Conservation (phyloP, 2,329 filamentous ascomycete species). For the Botrytis aclada region DNA sequence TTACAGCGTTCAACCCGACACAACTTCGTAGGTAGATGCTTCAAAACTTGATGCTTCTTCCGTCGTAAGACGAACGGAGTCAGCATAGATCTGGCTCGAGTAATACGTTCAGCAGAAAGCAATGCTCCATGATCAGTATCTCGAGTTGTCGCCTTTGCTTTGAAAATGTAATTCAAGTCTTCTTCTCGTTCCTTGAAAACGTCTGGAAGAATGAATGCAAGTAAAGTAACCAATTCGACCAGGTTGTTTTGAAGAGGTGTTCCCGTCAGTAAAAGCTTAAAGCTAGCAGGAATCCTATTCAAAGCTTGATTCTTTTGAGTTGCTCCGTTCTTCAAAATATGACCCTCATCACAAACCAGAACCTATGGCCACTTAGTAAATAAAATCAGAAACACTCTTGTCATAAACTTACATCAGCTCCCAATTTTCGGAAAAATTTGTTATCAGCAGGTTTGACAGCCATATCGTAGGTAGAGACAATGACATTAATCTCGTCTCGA, state of each 20-base stretch:
- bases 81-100: constrained; percentile 84
- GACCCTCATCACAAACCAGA: constrained; percentile 85
- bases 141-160: constrained; percentile 81
- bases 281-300: constrained; percentile 72
- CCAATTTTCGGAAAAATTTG: constrained; percentile 58
- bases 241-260: constrained; percentile 95
- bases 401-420: constrained; percentile 44
- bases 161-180: constrained; percentile 83
- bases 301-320: constrained; percentile 80
- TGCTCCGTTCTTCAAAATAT: constrained; percentile 84
- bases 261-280: constrained; percentile 82
- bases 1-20: constrained; percentile 77
- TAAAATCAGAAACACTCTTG: background rate
- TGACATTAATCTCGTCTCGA: constrained; percentile 64
- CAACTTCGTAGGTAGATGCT: constrained; percentile 76
- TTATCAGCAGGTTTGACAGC: constrained; percentile 57
- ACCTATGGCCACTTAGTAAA: constrained; percentile 31
- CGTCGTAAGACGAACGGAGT: constrained; percentile 92
- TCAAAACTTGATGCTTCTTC: constrained; percentile 89
- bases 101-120: constrained; percentile 81
- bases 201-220: constrained; percentile 89
- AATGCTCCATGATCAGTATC: constrained; percentile 78
- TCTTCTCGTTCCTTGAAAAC: constrained; percentile 77
- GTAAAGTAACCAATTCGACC: constrained; percentile 82
- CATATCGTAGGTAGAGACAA: constrained; percentile 71